Conservation (phyloP, 805 yeast species). For the Jamesozyma lodderae region DNA sequence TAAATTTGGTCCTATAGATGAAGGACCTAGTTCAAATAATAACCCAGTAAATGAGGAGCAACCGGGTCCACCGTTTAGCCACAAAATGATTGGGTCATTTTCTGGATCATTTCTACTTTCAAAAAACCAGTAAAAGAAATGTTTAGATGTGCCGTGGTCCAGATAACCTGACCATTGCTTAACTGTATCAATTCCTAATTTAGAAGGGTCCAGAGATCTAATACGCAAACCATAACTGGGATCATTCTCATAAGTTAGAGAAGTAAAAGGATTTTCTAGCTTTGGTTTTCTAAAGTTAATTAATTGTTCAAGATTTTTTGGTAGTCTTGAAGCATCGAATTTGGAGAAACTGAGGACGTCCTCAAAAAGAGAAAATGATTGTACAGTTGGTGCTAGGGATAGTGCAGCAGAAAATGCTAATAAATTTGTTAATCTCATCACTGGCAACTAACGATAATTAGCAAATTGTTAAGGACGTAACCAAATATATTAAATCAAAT, state of each 20-base stretch:
- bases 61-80: slow-evolving; percentile 97
- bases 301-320: slow-evolving; percentile 8
- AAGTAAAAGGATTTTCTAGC: slow-evolving; percentile 2
- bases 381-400: not conserved
- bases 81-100: slow-evolving; percentile 74
- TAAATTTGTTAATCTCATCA: not conserved
- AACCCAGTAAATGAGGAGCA: slow-evolving; percentile 88
- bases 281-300: slow-evolving; percentile 1
- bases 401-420: not conserved
- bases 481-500: too few species aligned
- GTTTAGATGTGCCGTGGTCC: slow-evolving; percentile 69
- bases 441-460: not conserved
- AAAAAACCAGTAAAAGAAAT: slow-evolving; percentile 88
- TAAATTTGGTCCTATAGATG: slow-evolving; percentile 54
- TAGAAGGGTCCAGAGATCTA: slow-evolving; percentile 20
- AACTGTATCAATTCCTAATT: slow-evolving; percentile 67
- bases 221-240: slow-evolving; percentile 18
- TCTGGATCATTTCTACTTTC: slow-evolving; percentile 84
- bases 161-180: slow-evolving; percentile 78
- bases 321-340: slow-evolving; percentile 4
- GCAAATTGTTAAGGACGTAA: not conserved
- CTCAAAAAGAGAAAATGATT: slow-evolving; percentile 7
- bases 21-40: slow-evolving; percentile 86
- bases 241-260: slow-evolving; percentile 8
- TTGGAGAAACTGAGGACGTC: slow-evolving; percentile 5